Base-by-base conservation (phyloP, 108 stramenopile species). In the Fragilaria crotonensis region DNA sequence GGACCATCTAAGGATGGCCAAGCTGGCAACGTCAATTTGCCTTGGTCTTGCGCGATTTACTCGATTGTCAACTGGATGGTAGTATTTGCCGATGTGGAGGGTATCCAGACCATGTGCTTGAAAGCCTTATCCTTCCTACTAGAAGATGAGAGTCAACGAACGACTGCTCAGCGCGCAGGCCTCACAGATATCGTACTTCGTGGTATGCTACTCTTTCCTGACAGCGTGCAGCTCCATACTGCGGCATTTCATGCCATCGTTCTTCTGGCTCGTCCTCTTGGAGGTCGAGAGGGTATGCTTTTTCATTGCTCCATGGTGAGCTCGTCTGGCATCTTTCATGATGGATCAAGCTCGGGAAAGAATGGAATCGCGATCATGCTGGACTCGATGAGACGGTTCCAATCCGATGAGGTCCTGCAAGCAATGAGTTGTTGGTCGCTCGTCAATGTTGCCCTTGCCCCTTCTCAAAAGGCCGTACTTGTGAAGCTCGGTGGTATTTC, bases 341-440 rank as follows among this genome's bases (percentile, higher is more conserved):
- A 33, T 54, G 75, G 74, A 5, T 50, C 56, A 2, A 21, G 23
- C 19, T 48, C 44, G 48, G 73, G 78, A 29, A 84, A 80, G 59
- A 88, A 73, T 65, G 89, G 91, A 22, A 89, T 93, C 51, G 81
- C 85, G 48, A 83, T 93, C 41, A 84, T 96, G 79, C 72, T 96
- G 28, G 87, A 87, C 55, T 85, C 89, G 23, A 94, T 96, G 92
- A 64, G 59, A 45, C 57, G 85, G 5, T 89, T 90, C 66, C 75
- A 67, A 26, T 66, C 73, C 19, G 76, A 90, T 56, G 87, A 72
- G 25, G 54, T 72, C 18, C 80, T 92, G n/a, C 92, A 92, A 62
- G 90, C 95, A 25, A 94, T 94, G 95, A 84, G 89, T 59, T 96
- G 95, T 64, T 96, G 95, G 95, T 81, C 85, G 9, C 57, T 96